Evolutionary conservation across 2,329 filamentous ascomycete genomes (phyloP), one percentile per base, ranked within the genome.

Genomic region (Penicillium sp.): DNA sequence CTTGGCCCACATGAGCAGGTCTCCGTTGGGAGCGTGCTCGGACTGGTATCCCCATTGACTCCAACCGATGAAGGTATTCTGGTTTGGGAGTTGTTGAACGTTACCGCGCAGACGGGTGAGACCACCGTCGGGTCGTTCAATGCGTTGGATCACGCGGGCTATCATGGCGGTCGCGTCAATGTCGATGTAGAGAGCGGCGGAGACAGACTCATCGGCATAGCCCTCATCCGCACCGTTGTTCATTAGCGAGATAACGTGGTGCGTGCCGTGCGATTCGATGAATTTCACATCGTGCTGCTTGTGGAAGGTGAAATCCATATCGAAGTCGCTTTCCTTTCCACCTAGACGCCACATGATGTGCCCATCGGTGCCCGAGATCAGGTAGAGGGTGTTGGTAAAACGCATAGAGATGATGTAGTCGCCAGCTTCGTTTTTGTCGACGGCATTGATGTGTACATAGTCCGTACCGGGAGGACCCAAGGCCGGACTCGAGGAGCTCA

Each of bases 351-450:
- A 77, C 26, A 74, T 61, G 21, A 76, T 69, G 4, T 55, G 53
- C 1, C 71, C 70, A 47, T 72, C 65, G 11, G 53, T 22, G 3
- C 71, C 70, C 4, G 68, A 73, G 24, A 77, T 67, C 39, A 71
- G 56, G 59, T 75, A 76, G 41, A 77, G 65, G 2, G 66, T 63
- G 55, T 71, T 69, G 5, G 70, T 71, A 51, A 71, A 69, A 1
- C 74, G 69, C 39, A 69, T 63, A 1, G 74, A 76, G 16, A 76
- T 57, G 3, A 76, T 56, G 44, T 73, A 75, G 56, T 77, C 69
- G 22, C 74, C 74, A 21, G 67, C 57, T 1, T 46, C 48, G 41
- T 72, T 71, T 46, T 69, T 72, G 52, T 75, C 73, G 26, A 76
- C 63, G 1, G 72, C 64, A 48, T 76, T 77, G 41, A 71, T 61